Evolutionary conservation across 2,329 filamentous ascomycete genomes (phyloP).

Genomic region (Metarhizium anisopliae): DNA sequence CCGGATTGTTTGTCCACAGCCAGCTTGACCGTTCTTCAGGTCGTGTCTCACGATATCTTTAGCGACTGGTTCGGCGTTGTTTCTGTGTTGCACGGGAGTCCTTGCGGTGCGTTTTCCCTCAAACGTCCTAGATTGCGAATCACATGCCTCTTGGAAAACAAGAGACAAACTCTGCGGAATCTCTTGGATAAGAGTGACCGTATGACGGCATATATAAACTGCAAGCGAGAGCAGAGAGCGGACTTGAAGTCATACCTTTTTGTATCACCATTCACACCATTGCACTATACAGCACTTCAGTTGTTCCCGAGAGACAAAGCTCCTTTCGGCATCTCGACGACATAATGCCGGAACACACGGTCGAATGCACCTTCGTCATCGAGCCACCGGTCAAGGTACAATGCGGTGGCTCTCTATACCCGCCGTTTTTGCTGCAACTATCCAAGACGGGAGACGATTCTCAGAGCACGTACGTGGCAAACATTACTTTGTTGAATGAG

Average conservation of each 20-base stretch:
- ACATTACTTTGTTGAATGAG: neutral
- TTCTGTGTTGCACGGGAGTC: too few species aligned
- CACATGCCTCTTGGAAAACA: too few species aligned
- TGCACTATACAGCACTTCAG: neutral
- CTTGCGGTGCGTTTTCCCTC: too few species aligned
- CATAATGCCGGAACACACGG: conserved; percentile 2
- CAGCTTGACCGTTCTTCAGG: too few species aligned
- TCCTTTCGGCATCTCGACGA: neutral
- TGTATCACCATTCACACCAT: neutral
- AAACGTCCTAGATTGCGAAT: too few species aligned
- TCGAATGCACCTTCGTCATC: conserved; percentile 11
- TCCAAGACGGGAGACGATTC: neutral
- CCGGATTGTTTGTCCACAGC: too few species aligned
- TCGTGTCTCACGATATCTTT: too few species aligned
- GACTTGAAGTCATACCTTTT: neutral
- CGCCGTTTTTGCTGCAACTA: conserved; percentile 11
- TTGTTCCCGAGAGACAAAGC: too few species aligned
- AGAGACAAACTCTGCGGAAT: too few species aligned
- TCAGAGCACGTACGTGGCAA: neutral
- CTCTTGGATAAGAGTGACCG: too few species aligned
- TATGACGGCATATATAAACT: neutral
- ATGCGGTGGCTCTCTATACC: conserved; percentile 12
- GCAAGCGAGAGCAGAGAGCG: neutral
- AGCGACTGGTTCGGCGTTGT: too few species aligned
- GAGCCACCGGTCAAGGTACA: conserved; percentile 15